Evolutionary conservation across 2,329 filamentous ascomycete species (phyloP), one percentile per base, ranked within the genome.

Genomic region (Alternaria brassicae): DNA sequence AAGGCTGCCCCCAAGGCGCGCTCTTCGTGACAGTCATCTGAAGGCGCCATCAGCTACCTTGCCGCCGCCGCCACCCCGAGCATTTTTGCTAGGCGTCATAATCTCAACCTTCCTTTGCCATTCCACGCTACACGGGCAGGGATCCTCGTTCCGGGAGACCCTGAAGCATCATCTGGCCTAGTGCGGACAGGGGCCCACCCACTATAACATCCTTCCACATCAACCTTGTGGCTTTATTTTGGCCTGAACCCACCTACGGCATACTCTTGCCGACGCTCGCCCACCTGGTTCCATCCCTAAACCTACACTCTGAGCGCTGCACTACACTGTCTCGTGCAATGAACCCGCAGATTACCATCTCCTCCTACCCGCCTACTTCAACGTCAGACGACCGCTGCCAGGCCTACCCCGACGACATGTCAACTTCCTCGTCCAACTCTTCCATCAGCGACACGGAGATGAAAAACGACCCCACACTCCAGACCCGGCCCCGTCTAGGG

Each of bases 401-500:
- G 36, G 73, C 71, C 32, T 74, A 74, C 54, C 65, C 70, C 57
- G 75, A 77, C 72, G 69, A 75, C 68, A 77, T 77, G 74, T 75
- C 72, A 60, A 73, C 74, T 21, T 69, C 72, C 51, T 76, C 73
- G 50, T 84, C 82, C 23, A 81, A 80, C 23, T 77, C 78, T 27
- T 83, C 81, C 41, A 78, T 81, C 67, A 75, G 71, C 63, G 74
- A 76, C 62, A 69, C 71, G 55, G 73, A 75, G 45, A 39, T 64
- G 48, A 67, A 66, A 51, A 80, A 78, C 55, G 83, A 85, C 74
- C 78, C 79, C 58, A 78, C 66, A 78, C 72, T 82, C 67, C 79
- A 80, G 44, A 76, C 82, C 62, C 86, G 91, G 34, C 91, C 91
- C 27, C 85, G 86, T 56, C 81, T 94, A 60, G 87, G 87, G 17